phyloP scores from a whole-genome alignment of 2,329 filamentous ascomycete species.

The Clarireedia homoeocarpa region DNA sequence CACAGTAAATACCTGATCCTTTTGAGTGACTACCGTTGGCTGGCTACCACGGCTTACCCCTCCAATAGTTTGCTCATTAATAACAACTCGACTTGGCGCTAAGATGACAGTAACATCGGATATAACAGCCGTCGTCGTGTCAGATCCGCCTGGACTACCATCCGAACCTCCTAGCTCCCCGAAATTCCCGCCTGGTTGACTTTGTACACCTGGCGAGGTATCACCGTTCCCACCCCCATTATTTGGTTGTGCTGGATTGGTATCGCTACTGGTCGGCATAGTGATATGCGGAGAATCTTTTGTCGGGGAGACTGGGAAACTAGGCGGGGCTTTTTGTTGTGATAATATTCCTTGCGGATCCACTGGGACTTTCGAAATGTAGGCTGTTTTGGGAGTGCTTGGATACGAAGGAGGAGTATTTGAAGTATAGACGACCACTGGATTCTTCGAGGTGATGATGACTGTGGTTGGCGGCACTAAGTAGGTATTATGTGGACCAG shows the following conservation, averaged over 20 bases:
- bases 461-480: not conserved
- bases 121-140: slow-evolving; percentile 9
- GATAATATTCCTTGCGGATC: not conserved
- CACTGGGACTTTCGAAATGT: not conserved
- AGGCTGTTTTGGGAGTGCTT: not conserved
- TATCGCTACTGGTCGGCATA: not conserved
- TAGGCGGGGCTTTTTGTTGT: not conserved
- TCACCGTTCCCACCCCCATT: not conserved
- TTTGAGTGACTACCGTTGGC: slow-evolving; percentile 16
- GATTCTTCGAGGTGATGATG: slow-evolving; percentile 4
- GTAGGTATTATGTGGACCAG: not conserved
- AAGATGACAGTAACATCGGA: slow-evolving; percentile 18
- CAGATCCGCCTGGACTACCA: not conserved
- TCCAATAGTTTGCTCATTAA: slow-evolving; percentile 18
- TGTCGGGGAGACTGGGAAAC: not conserved
- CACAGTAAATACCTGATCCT: slow-evolving; percentile 22
- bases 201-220: not conserved
- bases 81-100: slow-evolving; percentile 16
- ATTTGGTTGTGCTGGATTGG: not conserved
- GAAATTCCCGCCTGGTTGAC: not conserved
- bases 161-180: not conserved
- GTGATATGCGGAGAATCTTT: not conserved
- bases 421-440: not conserved
- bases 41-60: slow-evolving; percentile 6
- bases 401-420: not conserved